Evolutionary conservation across 257 asterid genomes (phyloP).

Genomic region (Echites panduratus): DNA sequence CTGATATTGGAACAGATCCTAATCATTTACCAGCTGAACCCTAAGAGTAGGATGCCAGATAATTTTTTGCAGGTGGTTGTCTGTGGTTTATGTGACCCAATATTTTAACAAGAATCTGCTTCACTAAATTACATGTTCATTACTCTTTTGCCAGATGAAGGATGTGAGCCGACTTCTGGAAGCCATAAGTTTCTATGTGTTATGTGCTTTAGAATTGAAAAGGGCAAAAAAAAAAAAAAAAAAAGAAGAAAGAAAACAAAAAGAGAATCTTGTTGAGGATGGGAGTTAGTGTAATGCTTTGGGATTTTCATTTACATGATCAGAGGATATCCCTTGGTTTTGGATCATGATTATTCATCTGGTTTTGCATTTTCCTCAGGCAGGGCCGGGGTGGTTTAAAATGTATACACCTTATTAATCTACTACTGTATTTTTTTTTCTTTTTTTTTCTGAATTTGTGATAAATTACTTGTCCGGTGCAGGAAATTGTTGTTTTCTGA

Average conservation of each 20-base stretch:
- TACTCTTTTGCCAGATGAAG: neutral
- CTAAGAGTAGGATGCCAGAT: neutral
- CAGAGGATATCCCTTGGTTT: neutral
- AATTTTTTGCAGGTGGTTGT: neutral
- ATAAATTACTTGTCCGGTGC: neutral
- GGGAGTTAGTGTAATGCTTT: neutral
- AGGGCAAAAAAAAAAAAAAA: neutral
- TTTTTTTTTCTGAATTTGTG: neutral
- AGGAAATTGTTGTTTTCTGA: neutral
- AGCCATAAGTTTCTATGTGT: neutral
- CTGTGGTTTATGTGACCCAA: no score
- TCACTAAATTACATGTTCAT: no score
- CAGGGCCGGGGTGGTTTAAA: neutral
- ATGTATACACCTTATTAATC: neutral
- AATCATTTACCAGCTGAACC: constrained; percentile 29
- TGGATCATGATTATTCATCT: neutral
- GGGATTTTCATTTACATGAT: neutral
- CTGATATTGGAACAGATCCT: constrained; percentile 22
- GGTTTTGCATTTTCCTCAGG: neutral
- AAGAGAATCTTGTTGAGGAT: neutral
- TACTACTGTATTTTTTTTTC: neutral
- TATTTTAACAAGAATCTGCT: no score
- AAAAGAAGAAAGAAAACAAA: neutral
- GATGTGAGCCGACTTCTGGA: neutral
- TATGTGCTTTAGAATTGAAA: neutral